These are phyloP conservation scores for Exophiala spinifera DNA, from an alignment of 2,329 filamentous ascomycete species.

Conservation along the genomic window DNA sequence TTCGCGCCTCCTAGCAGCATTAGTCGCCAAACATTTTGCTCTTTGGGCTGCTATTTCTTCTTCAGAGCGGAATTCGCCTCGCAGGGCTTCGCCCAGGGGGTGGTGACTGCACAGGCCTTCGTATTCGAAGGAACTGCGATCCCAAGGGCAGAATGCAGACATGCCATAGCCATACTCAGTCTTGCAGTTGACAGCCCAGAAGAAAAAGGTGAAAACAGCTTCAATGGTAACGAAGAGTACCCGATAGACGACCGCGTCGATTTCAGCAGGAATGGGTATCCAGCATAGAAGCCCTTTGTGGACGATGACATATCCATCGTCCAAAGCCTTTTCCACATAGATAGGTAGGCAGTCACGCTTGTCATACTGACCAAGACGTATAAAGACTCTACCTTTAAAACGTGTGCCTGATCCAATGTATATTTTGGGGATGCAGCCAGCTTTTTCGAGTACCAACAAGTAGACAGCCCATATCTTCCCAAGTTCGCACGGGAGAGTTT, in stretches of 20 bases:
- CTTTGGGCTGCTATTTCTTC: too few species aligned
- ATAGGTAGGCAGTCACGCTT: not conserved
- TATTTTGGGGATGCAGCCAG: not conserved
- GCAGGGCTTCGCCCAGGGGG: not conserved
- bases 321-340: not conserved
- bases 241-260: not conserved
- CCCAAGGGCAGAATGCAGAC: not conserved
- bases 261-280: conserved; percentile 32
- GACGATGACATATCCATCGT: not conserved
- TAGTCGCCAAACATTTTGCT: too few species aligned
- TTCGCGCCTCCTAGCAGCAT: too few species aligned
- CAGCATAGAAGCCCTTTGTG: conserved; percentile 5
- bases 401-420: conserved; percentile 6
- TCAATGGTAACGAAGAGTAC: not conserved
- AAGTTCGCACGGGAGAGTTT: not conserved
- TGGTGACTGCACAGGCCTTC: conserved; percentile 2
- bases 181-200: not conserved
- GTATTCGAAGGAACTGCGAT: not conserved
- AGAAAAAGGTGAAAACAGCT: not conserved
- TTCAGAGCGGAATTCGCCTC: not conserved
- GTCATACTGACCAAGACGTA: not conserved
- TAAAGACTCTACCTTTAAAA: not conserved
- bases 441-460: conserved; percentile 2
- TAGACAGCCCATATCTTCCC: not conserved
- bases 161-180: not conserved